Percentiles rank a stretch among this genome's conserved stretches.
These are phyloP conservation scores for Geotrichum europaeum DNA, from an alignment of 1,139 yeast genomes.

Conservation along the genomic window DNA sequence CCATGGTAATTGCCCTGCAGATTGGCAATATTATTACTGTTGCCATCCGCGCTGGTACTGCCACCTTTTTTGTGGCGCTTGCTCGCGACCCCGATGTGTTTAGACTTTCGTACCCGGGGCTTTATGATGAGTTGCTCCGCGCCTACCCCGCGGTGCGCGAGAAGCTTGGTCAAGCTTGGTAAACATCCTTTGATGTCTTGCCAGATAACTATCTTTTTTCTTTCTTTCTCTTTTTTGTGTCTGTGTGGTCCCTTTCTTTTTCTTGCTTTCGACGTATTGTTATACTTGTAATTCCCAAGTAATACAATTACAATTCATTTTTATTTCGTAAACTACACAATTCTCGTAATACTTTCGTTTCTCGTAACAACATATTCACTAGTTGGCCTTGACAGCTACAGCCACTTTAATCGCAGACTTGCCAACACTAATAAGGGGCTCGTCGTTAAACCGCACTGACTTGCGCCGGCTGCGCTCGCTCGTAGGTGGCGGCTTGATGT, in stretches of 20 bases:
- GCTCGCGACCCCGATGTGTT: constrained; percentile 86
- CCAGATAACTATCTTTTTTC: not conserved
- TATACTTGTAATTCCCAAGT: not conserved
- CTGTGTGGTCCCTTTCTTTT: not conserved
- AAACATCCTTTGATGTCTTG: not conserved
- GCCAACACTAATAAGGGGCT: not conserved
- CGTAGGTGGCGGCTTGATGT: constrained; percentile 15
- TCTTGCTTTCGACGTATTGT: not conserved
- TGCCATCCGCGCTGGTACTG: constrained; percentile 72
- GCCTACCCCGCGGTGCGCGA: constrained; percentile 72
- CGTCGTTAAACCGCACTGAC: constrained; percentile 17
- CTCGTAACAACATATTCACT: not conserved
- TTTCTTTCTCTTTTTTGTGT: not conserved
- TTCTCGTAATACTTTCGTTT: not conserved
- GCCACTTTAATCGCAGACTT: not conserved
- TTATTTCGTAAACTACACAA: not conserved
- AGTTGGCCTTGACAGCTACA: not conserved
- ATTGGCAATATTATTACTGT: constrained; percentile 66
- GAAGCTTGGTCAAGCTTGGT: constrained; percentile 21
- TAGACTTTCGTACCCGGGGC: constrained; percentile 67
- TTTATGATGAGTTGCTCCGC: constrained; percentile 64
- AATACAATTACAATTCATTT: not conserved
- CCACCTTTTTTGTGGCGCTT: constrained; percentile 81
- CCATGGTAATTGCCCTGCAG: constrained; percentile 72
- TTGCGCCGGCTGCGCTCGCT: constrained; percentile 17